phyloP scores from a whole-genome alignment of 225 moss, liverwort and hornwort genomes.

The Straminergon stramineum region DNA sequence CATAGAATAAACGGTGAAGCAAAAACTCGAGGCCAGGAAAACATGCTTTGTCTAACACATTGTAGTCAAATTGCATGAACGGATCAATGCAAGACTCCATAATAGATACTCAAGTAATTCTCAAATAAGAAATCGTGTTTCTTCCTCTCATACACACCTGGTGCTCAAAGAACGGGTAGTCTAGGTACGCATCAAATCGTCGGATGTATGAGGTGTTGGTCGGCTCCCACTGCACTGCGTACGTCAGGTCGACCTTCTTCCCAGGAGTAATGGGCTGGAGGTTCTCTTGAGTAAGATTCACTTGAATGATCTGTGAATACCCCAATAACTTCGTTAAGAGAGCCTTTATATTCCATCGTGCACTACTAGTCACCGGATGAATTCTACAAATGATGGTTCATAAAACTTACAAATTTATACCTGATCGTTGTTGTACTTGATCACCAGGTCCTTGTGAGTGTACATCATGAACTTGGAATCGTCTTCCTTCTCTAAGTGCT shows the following conservation, averaged over 20 bases:
- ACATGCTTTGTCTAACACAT: neutral
- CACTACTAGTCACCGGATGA: neutral
- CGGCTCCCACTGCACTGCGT: constrained; percentile 72
- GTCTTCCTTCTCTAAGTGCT: constrained; percentile 41
- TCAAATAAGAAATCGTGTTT: neutral
- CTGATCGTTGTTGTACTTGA: constrained; percentile 86
- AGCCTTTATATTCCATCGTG: neutral
- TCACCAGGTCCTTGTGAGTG: constrained; percentile 63
- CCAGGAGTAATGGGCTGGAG: constrained; percentile 46
- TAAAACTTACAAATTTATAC: constrained; percentile 17
- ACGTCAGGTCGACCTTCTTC: constrained; percentile 66
- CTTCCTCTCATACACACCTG: constrained; percentile 52
- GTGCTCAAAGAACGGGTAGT: constrained; percentile 97
- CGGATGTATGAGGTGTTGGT: constrained; percentile 74
- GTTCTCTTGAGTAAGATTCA: constrained; percentile 82
- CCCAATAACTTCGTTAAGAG: neutral
- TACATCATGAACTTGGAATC: constrained; percentile 39
- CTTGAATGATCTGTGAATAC: constrained; percentile 75
- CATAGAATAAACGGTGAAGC: neutral
- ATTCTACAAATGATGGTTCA: neutral
- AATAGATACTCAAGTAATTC: neutral
- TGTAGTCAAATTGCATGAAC: neutral
- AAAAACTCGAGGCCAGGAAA: neutral
- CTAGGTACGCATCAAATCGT: constrained; percentile 97
- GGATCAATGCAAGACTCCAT: neutral